These are phyloP conservation scores for Oryza meyeriana DNA, from an alignment of 176 grass and related monocot genomes.

Conservation along the genomic window DNA sequence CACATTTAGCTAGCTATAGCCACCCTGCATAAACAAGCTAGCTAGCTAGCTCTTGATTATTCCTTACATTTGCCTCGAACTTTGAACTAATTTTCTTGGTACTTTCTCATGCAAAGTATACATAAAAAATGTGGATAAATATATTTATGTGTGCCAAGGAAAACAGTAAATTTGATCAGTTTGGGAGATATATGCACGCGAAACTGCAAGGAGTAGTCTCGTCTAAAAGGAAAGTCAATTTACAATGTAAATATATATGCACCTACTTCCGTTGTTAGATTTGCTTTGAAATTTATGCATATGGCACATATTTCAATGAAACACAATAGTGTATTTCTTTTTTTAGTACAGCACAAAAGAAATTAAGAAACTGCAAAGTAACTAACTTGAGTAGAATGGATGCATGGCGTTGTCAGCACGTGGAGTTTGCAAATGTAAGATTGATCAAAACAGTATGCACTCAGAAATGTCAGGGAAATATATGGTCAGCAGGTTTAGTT, in stretches of 20 bases:
- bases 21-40: not conserved
- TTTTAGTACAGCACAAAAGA: too few species aligned
- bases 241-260: too few species aligned
- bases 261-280: too few species aligned
- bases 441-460: not conserved
- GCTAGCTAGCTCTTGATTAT: not conserved
- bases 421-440: not conserved
- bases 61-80: slow-evolving; percentile 25
- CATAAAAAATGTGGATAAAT: not conserved
- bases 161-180: not conserved
- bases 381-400: not conserved
- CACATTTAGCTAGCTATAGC: not conserved
- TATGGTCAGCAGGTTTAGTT: not conserved
- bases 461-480: not conserved
- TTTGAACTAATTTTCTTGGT: not conserved
- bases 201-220: too few species aligned
- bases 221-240: too few species aligned
- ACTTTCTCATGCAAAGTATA: slow-evolving; percentile 1
- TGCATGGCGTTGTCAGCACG: not conserved
- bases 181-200: not conserved
- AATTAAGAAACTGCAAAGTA: not conserved
- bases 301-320: too few species aligned
- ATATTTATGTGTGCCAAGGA: not conserved
- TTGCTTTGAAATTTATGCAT: too few species aligned
- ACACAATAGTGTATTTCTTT: too few species aligned